These are phyloP conservation scores for Cornus suecica DNA, from an alignment of 148 eudicot genomes.

Conservation along the genomic window DNA sequence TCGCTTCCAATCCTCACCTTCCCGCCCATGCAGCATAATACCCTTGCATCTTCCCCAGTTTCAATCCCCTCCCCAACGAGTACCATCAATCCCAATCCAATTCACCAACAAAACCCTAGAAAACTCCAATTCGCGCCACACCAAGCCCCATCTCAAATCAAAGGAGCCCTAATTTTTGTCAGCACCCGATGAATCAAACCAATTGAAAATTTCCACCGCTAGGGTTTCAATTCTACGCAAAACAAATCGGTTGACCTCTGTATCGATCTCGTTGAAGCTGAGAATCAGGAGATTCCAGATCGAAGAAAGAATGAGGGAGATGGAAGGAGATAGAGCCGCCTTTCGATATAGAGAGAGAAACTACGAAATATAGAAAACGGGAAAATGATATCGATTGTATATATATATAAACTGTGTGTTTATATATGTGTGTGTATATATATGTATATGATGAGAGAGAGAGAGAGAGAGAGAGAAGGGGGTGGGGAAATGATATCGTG, in stretches of 20 bases:
- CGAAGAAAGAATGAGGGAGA: neutral
- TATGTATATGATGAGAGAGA: neutral
- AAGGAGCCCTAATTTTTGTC: constrained; percentile 10
- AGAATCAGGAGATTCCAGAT: constrained; percentile 13
- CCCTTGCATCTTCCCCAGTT: constrained; percentile 29
- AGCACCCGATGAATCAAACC: neutral
- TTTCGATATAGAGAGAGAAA: constrained; percentile 9
- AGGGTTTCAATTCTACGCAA: neutral
- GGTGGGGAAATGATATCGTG: constrained; percentile 15
- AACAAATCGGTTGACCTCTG: neutral
- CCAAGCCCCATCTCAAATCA: constrained; percentile 16
- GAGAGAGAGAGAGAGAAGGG: neutral
- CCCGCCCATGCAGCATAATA: constrained; percentile 29
- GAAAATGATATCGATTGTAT: neutral
- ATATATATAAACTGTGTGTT: too few species aligned
- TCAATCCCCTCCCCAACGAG: constrained; percentile 1
- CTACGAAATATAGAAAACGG: neutral
- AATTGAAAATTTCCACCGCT: constrained; percentile 2
- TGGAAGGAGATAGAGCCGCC: constrained; percentile 12
- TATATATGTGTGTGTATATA: too few species aligned
- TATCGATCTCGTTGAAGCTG: constrained; percentile 1
- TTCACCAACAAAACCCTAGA: neutral
- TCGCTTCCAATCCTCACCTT: constrained; percentile 34
- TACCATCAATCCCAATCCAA: constrained; percentile 19
- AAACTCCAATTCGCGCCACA: neutral